A percentile compares a stretch with the other conserved stretches of the same genome.
These are phyloP conservation scores for Hypericum perforatum DNA, from an alignment of 345 rosid species.

Conservation along the genomic window DNA sequence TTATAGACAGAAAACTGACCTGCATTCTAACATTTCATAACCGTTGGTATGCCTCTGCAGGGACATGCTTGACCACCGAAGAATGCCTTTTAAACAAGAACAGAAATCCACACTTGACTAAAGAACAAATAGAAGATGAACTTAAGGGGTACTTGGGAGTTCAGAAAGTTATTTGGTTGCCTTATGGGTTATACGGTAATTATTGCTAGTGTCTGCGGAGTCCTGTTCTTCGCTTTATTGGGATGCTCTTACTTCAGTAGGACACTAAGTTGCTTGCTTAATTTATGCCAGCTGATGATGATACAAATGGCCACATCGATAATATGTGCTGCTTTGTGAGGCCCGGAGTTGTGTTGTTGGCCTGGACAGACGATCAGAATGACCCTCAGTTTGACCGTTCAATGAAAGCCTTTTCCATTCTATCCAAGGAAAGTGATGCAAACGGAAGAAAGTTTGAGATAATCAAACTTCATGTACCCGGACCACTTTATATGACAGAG, in stretches of 20 bases:
- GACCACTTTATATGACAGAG: slow-evolving; percentile 73
- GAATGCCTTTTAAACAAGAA: slow-evolving; percentile 89
- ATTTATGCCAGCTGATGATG: slow-evolving; percentile 73
- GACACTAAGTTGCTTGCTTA: not conserved
- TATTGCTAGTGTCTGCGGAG: not conserved
- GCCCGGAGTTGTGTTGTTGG: slow-evolving; percentile 78
- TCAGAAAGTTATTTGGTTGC: slow-evolving; percentile 68
- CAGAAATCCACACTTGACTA: slow-evolving; percentile 64
- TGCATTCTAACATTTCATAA: not conserved
- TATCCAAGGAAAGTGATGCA: slow-evolving; percentile 59
- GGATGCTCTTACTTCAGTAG: not conserved
- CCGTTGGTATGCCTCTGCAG: slow-evolving; percentile 23
- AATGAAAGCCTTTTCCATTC: slow-evolving; percentile 47
- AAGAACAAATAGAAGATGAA: slow-evolving; percentile 68
- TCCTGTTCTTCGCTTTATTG: not conserved
- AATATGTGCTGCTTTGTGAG: slow-evolving; percentile 88
- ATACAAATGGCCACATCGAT: slow-evolving; percentile 94
- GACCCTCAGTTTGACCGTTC: slow-evolving; percentile 76
- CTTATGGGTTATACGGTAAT: slow-evolving; percentile 68
- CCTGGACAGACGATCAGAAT: slow-evolving; percentile 64
- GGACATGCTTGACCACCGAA: slow-evolving; percentile 87
- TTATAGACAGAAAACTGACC: too few species aligned
- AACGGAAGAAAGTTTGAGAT: slow-evolving; percentile 58
- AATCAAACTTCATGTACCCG: slow-evolving; percentile 71
- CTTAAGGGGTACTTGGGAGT: slow-evolving; percentile 72